Evolutionary conservation across 768 basidiomycete species (phyloP).

Genomic region (Coprinopsis sp.): DNA sequence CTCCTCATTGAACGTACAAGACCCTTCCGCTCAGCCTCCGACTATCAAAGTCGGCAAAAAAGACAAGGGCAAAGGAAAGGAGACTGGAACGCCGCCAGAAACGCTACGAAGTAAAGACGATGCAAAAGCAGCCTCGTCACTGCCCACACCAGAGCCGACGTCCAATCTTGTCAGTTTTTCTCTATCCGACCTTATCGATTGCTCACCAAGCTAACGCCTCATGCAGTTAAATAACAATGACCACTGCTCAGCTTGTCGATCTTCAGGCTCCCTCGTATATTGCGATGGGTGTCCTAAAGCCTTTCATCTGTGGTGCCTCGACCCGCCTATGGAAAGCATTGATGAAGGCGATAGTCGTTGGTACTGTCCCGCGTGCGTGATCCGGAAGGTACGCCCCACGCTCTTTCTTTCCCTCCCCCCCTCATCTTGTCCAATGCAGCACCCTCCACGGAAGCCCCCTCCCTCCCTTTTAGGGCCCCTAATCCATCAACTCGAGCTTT

Average conservation of each 20-base stretch:
- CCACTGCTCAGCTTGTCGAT: conserved; percentile 82
- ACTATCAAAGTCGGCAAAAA: conserved; percentile 35
- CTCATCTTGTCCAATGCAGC: conserved; percentile 35
- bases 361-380: conserved; percentile 72
- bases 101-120: conserved; percentile 49
- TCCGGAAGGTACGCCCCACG: conserved; percentile 52
- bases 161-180: conserved; percentile 35
- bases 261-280: conserved; percentile 81
- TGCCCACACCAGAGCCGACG: conserved; percentile 44
- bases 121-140: conserved; percentile 38
- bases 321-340: conserved; percentile 87
- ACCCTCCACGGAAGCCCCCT: conserved; percentile 63
- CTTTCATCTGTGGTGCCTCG: conserved; percentile 94
- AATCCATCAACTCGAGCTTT: conserved; percentile 60
- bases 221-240: conserved; percentile 64
- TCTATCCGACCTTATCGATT: conserved; percentile 8
- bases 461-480: conserved; percentile 68
- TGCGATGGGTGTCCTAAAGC: conserved; percentile 96
- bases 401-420: conserved; percentile 9
- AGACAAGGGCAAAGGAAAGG: conserved; percentile 55
- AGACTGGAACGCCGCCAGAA: conserved; percentile 30
- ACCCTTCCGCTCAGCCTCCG: conserved; percentile 22
- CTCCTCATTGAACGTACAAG: conserved; percentile 41
- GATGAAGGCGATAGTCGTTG: conserved; percentile 84
- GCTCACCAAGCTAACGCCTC: conserved; percentile 10